Percentiles rank a stretch among this genome's conserved stretches.
These are phyloP conservation scores for Leccinum disarticulatum DNA, from an alignment of 768 basidiomycete genomes.

Conservation along the genomic window DNA sequence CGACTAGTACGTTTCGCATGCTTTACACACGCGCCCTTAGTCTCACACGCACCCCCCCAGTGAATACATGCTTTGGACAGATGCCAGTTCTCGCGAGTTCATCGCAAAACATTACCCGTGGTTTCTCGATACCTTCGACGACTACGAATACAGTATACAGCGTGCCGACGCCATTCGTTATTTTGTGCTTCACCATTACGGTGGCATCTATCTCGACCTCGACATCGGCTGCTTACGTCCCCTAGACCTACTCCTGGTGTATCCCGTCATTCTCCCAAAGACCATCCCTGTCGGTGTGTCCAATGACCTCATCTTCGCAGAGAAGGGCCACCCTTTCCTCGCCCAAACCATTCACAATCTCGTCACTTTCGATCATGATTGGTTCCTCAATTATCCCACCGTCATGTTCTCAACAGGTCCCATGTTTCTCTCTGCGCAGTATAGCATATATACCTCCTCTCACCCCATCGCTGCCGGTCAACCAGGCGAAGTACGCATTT, in stretches of 20 bases:
- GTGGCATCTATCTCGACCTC: slow-evolving; percentile 94
- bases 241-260: slow-evolving; percentile 81
- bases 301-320: slow-evolving; percentile 95
- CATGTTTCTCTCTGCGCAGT: slow-evolving; percentile 97
- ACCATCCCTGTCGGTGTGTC: slow-evolving; percentile 97
- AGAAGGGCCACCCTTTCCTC: slow-evolving; percentile 84
- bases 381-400: slow-evolving; percentile 96
- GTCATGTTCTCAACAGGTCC: slow-evolving; percentile 99
- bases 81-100: slow-evolving; percentile 85
- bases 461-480: slow-evolving; percentile 52
- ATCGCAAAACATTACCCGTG: slow-evolving; percentile 85
- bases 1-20: slow-evolving; percentile 76
- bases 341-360: slow-evolving; percentile 92
- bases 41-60: slow-evolving; percentile 42
- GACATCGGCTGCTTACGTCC: slow-evolving; percentile 92
- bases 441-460: slow-evolving; percentile 78
- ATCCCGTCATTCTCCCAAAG: slow-evolving; percentile 87
- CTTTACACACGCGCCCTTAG: slow-evolving; percentile 5
- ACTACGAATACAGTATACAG: slow-evolving; percentile 88
- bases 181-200: slow-evolving; percentile 94
- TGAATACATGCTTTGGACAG: slow-evolving; percentile 98
- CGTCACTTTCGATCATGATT: slow-evolving; percentile 87
- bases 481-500: slow-evolving; percentile 79
- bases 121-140: slow-evolving; percentile 93
- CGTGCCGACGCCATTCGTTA: slow-evolving; percentile 98